A percentile compares a stretch with the other conserved stretches of the same genome.
These are phyloP conservation scores for Corylus americana DNA, from an alignment of 306 rosid genomes.

Conservation along the genomic window DNA sequence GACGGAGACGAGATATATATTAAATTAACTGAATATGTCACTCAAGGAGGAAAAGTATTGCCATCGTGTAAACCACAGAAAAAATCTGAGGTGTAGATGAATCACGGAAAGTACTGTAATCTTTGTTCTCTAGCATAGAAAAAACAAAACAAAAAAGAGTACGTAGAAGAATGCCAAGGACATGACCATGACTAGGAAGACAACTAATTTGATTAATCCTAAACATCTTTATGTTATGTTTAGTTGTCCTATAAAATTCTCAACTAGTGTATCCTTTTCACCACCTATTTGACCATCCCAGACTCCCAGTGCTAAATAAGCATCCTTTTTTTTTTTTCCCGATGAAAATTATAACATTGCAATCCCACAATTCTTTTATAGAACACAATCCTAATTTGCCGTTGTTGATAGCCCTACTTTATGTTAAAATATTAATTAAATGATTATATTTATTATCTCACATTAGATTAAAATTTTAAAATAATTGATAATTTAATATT, in stretches of 20 bases:
- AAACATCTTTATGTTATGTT: background rate
- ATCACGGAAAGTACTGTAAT: background rate
- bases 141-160: background rate
- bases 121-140: background rate
- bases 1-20: background rate
- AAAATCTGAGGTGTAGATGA: background rate
- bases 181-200: constrained; percentile 26
- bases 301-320: no score
- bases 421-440: no score
- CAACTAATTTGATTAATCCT: constrained; percentile 1
- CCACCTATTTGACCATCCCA: background rate
- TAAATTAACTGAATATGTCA: background rate
- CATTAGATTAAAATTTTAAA: no score
- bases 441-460: no score
- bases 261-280: background rate
- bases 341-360: background rate
- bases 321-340: background rate
- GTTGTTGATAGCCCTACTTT: background rate
- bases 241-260: background rate
- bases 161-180: constrained; percentile 26
- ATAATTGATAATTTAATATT: no score
- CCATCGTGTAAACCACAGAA: background rate
- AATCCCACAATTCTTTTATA: background rate
- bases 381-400: background rate
- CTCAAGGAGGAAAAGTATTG: background rate